Base-by-base conservation (phyloP, 352 stramenopile species). In the Globisporangium emineosum region DNA sequence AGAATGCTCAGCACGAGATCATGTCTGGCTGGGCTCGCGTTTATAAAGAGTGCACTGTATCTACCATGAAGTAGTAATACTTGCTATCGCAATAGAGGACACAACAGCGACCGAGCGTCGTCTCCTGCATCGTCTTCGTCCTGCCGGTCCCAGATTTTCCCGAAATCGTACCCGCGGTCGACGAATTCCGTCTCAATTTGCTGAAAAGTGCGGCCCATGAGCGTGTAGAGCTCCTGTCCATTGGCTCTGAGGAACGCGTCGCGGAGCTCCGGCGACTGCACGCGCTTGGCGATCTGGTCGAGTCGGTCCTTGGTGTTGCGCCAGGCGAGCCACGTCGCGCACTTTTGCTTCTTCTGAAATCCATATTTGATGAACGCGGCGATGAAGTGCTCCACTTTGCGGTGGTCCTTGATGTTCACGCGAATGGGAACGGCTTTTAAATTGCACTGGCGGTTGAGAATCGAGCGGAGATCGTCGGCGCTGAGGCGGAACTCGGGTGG, bases 381-480 rank as follows among this genome's bases (percentile, higher is more conserved):
- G 35, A 65, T 23, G 27, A 65, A 65, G 35, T 65, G 49, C 35
- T 65, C 59, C 8, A 65, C 59, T 5, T 42, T 58, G 59, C 59
- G 59, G 49, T 65, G 59, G 35, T 65, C 23, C 32, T 49, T 47
- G 33, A 57, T 35, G 49, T 65, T 65, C 59, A 65, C 59, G 2
- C 29, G 59, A 2, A 19, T 37, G 0, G 33, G 49, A 3, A 65
- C 59, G 1, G 59, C 59, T 17, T 52, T 58, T 32, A 65, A 17
- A 25, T 65, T 65, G 23, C 29, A 40, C 59, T 57, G 59, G 49
- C 37, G 49, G 25, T 65, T 65, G 8, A 65, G 35, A 21, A 65
- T 49, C 19, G 25, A 29, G 23, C 47, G 17, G 5, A 65, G 49
- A 3, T 10, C 12, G 15, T 30, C 35, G 2, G 33, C 30, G 25